Percentiles rank a stretch among this genome's conserved stretches.
Evolutionary conservation across 2,329 filamentous ascomycete genomes (phyloP).

Genomic region (Aspergillus novoparasiticus): DNA sequence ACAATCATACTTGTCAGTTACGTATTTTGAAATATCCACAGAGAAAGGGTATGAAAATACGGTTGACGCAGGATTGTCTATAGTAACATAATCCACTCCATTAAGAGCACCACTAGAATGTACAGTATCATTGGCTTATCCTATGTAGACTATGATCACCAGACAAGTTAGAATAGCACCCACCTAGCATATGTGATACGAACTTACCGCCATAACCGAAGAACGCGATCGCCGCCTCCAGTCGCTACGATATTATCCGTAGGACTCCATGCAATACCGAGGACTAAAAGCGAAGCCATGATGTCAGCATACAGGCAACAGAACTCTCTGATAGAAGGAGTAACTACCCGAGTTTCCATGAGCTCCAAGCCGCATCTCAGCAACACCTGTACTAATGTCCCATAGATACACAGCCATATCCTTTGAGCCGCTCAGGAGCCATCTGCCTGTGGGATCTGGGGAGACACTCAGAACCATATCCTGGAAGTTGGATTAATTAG

Average conservation of each 20-base stretch:
- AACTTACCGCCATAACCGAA: neutral
- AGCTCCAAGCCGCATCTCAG: neutral
- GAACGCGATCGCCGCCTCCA: neutral
- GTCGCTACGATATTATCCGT: neutral
- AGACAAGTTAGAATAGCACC: neutral
- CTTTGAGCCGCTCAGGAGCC: neutral
- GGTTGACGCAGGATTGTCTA: too few species aligned
- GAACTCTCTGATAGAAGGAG: neutral
- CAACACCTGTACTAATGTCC: neutral
- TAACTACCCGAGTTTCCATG: neutral
- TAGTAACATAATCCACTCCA: too few species aligned
- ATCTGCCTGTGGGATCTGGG: neutral
- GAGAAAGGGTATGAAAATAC: too few species aligned
- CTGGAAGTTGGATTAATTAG: neutral
- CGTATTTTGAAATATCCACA: too few species aligned
- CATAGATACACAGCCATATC: neutral
- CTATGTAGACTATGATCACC: neutral
- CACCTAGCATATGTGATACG: neutral
- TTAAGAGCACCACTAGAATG: too few species aligned
- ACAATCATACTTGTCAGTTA: too few species aligned
- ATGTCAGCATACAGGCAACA: neutral
- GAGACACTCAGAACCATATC: neutral
- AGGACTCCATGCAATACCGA: neutral
- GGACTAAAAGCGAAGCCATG: neutral
- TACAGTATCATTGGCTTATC: neutral